These are phyloP conservation scores for Blastomyces parvus DNA, from an alignment of 2,329 filamentous ascomycete species.

Conservation along the genomic window DNA sequence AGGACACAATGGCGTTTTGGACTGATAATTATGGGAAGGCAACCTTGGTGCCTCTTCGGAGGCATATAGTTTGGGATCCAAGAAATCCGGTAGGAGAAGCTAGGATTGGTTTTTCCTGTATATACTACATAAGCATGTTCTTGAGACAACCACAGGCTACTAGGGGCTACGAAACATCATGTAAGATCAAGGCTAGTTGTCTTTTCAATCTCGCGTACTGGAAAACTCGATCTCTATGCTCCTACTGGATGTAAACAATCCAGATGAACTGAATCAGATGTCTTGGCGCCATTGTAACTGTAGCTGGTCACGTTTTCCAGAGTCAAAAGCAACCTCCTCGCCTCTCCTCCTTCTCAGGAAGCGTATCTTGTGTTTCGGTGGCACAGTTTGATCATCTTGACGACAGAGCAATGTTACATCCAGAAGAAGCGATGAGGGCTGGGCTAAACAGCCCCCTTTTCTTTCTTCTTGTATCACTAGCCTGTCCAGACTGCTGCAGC, in stretches of 20 bases:
- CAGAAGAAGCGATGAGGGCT: background rate
- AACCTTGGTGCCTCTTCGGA: background rate
- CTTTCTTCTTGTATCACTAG: background rate
- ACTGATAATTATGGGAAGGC: background rate
- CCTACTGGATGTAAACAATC: background rate
- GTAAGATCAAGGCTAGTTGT: background rate
- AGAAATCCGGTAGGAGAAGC: background rate
- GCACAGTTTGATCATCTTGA: constrained; percentile 1
- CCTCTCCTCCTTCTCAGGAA: background rate
- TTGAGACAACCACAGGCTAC: background rate
- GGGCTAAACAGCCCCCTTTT: background rate
- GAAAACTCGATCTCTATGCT: background rate
- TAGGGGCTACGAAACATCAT: background rate
- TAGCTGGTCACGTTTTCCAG: background rate
- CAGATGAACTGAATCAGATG: background rate
- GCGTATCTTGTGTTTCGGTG: background rate
- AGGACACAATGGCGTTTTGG: background rate
- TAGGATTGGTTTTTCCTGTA: background rate
- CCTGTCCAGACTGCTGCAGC: background rate
- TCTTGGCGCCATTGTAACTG: constrained; percentile 4
- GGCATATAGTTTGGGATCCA: background rate
- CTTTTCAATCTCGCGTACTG: background rate
- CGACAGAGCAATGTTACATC: constrained; percentile 2
- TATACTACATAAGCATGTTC: background rate
- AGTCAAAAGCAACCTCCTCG: background rate